phyloP scores from a whole-genome alignment of 306 rosid genomes.

The Pachyrhizus erosus region DNA sequence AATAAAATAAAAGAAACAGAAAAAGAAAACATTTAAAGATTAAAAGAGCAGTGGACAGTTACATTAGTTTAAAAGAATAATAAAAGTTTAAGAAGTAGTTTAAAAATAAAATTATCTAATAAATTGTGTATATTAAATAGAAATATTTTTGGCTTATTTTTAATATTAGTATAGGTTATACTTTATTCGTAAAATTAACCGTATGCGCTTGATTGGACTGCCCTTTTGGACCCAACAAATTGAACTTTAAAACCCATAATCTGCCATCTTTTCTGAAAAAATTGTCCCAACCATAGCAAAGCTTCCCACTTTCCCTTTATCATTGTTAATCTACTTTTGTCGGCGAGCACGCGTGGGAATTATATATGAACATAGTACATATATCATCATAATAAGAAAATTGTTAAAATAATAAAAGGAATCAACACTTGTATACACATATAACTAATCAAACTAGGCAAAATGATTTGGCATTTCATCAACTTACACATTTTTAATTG shows the following conservation, averaged over 20 bases:
- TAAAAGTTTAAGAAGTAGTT: too few species aligned
- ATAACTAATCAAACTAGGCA: conserved; percentile 12
- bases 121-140: too few species aligned
- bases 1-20: too few species aligned
- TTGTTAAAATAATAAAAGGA: background rate
- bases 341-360: conserved; percentile 49
- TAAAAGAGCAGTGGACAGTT: too few species aligned
- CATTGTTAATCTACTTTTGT: background rate
- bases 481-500: conserved; percentile 28
- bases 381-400: background rate
- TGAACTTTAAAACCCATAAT: conserved; percentile 26
- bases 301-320: conserved; percentile 10
- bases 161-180: too few species aligned
- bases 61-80: too few species aligned
- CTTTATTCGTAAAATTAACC: background rate
- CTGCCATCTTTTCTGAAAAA: conserved; percentile 19
- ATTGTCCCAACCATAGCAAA: background rate
- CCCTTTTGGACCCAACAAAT: background rate
- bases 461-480: conserved; percentile 37
- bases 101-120: too few species aligned
- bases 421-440: background rate
- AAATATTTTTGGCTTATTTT: too few species aligned
- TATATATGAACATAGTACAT: background rate
- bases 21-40: too few species aligned
- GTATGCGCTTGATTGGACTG: background rate